A percentile compares a stretch with the other conserved stretches of the same genome.
These are phyloP conservation scores for Apiospora saccharicola DNA, from an alignment of 2,329 filamentous ascomycete genomes.

Conservation along the genomic window DNA sequence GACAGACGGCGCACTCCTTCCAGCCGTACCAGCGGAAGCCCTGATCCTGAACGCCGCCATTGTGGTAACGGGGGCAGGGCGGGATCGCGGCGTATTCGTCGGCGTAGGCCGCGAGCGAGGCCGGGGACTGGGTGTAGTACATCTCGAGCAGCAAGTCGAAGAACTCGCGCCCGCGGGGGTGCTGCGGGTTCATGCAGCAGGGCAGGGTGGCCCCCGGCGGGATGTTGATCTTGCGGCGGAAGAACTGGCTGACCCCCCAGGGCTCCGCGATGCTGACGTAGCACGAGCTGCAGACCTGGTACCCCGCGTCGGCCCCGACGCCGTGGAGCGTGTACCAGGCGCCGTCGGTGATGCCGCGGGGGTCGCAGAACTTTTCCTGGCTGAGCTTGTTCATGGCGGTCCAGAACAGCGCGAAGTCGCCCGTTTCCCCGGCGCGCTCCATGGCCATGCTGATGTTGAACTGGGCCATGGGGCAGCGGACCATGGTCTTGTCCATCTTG, in stretches of 20 bases:
- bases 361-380: conserved; percentile 41
- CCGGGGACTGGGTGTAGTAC: conserved; percentile 38
- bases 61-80: conserved; percentile 38
- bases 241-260: conserved; percentile 40
- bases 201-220: conserved; percentile 33
- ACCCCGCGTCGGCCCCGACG: conserved; percentile 41
- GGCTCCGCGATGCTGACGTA: conserved; percentile 43
- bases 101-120: conserved; percentile 40
- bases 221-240: conserved; percentile 36
- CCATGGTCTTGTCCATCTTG: conserved; percentile 22
- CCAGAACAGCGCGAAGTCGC: conserved; percentile 47
- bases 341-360: conserved; percentile 38
- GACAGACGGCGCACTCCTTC: conserved; percentile 45
- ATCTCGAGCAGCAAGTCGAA: conserved; percentile 37
- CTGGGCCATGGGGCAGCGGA: conserved; percentile 41
- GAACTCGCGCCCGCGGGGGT: conserved; percentile 39
- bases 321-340: conserved; percentile 45
- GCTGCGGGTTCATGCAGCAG: conserved; percentile 45
- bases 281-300: conserved; percentile 48
- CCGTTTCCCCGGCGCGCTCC: conserved; percentile 37
- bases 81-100: conserved; percentile 41
- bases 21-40: conserved; percentile 46
- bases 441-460: conserved; percentile 43
- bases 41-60: conserved; percentile 29
- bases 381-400: conserved; percentile 37